phyloP scores from a whole-genome alignment of 1,284 basidiomycete species.

The Ceratobasidium sp. region DNA sequence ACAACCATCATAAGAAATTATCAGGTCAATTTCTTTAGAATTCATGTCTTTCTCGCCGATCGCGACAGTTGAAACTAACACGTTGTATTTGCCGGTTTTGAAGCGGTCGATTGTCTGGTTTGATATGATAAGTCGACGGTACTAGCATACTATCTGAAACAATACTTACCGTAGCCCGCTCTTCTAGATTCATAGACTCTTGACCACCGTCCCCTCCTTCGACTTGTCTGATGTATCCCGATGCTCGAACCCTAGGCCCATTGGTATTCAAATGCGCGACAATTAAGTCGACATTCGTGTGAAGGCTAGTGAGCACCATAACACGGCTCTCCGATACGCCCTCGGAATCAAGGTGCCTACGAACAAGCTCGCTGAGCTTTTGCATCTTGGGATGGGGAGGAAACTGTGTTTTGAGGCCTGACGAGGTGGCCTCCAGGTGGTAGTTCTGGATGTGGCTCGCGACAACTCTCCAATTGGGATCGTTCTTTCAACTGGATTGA shows the following conservation, averaged over 20 bases:
- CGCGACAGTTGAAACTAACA: constrained; percentile 95
- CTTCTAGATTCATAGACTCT: constrained; percentile 90
- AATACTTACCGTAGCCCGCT: constrained; percentile 82
- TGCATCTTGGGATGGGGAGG: constrained; percentile 93
- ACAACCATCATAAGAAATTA: constrained; percentile 96
- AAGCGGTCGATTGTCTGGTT: constrained; percentile 84
- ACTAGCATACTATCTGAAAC: neutral
- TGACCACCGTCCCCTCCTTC: constrained; percentile 86
- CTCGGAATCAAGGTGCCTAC: constrained; percentile 81
- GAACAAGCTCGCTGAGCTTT: constrained; percentile 77
- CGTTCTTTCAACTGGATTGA: constrained; percentile 58
- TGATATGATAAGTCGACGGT: neutral
- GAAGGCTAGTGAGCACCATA: constrained; percentile 96
- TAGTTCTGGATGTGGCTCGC: constrained; percentile 72
- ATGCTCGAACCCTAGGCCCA: constrained; percentile 79
- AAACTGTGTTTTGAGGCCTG: constrained; percentile 56
- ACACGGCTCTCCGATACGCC: constrained; percentile 66
- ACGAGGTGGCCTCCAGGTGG: constrained; percentile 49
- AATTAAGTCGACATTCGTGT: constrained; percentile 92
- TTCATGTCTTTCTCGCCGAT: constrained; percentile 99
- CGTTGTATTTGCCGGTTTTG: constrained; percentile 89
- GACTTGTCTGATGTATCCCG: constrained; percentile 92
- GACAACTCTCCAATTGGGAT: constrained; percentile 72
- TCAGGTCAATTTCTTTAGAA: constrained; percentile 98
- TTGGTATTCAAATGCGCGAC: constrained; percentile 82